phyloP scores from a whole-genome alignment of 371 early-diverging fungal species.

The Smittium culicis region DNA sequence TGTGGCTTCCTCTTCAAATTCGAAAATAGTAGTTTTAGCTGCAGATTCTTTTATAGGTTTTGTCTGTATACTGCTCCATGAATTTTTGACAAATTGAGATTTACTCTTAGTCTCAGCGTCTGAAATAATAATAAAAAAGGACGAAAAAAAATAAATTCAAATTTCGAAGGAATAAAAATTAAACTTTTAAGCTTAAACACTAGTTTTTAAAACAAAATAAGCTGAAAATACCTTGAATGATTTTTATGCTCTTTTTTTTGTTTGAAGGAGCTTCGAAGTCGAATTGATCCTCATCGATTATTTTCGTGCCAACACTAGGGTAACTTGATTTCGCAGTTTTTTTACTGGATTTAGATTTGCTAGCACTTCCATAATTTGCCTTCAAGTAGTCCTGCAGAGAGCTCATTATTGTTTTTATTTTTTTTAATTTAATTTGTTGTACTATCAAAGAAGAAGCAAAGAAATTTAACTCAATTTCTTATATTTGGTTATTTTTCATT shows the following conservation, averaged over 20 bases:
- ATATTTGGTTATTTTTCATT: too few species aligned
- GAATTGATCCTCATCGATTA: neutral
- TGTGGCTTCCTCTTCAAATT: neutral
- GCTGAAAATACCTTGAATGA: too few species aligned
- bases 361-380: neutral
- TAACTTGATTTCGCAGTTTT: neutral
- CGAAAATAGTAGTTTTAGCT: neutral
- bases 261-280: neutral
- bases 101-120: too few species aligned
- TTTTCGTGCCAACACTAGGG: neutral
- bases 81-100: neutral
- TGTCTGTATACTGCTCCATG: neutral
- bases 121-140: too few species aligned
- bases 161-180: too few species aligned
- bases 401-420: neutral
- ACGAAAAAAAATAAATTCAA: too few species aligned
- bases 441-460: too few species aligned
- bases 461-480: too few species aligned
- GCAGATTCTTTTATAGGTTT: neutral
- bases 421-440: too few species aligned
- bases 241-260: neutral
- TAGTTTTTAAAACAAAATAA: too few species aligned
- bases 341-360: neutral
- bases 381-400: neutral
- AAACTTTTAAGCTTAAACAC: too few species aligned